Evolutionary conservation across 805 yeast genomes (phyloP).

Genomic region (Hanseniaspora taiwanica): DNA sequence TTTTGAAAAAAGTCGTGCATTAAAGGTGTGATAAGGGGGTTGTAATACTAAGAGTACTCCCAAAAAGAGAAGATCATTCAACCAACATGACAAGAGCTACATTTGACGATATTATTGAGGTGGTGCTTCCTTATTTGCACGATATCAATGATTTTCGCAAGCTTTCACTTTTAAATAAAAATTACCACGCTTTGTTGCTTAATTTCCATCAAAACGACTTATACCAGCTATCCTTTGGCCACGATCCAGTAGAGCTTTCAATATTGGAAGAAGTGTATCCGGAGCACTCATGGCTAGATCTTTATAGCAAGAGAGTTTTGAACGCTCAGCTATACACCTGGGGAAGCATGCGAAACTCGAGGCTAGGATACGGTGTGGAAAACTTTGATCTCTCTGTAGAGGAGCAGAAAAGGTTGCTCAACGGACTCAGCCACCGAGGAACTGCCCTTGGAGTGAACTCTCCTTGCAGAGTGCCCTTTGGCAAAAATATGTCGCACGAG

Average conservation of each 20-base stretch:
- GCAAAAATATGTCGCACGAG: constrained; percentile 23
- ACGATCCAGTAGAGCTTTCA: background rate
- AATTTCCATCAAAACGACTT: background rate
- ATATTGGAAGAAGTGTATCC: constrained; percentile 10
- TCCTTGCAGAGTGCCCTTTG: constrained; percentile 10
- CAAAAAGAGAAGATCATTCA: background rate
- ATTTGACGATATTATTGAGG: background rate
- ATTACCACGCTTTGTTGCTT: constrained; percentile 17
- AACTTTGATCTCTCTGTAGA: constrained; percentile 6
- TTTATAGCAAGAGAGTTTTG: constrained; percentile 13
- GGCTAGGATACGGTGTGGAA: constrained; percentile 19
- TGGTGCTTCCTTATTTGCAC: background rate
- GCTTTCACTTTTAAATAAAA: constrained; percentile 20
- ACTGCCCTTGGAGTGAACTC: constrained; percentile 18
- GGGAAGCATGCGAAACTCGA: constrained; percentile 22
- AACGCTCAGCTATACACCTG: constrained; percentile 19
- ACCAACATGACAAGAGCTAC: background rate
- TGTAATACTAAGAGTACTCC: too few relatives aligned
- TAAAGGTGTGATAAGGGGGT: too few relatives aligned
- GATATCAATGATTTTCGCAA: constrained; percentile 15
- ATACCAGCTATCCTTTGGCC: background rate
- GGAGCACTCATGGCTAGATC: constrained; percentile 15
- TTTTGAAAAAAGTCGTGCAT: too few relatives aligned
- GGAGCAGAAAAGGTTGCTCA: constrained; percentile 12
- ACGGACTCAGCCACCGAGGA: constrained; percentile 5